A percentile compares a stretch with the other conserved stretches of the same genome.
Conservation (phyloP, 306 rosid genomes). For the Ammopiptanthus mongolicus region DNA sequence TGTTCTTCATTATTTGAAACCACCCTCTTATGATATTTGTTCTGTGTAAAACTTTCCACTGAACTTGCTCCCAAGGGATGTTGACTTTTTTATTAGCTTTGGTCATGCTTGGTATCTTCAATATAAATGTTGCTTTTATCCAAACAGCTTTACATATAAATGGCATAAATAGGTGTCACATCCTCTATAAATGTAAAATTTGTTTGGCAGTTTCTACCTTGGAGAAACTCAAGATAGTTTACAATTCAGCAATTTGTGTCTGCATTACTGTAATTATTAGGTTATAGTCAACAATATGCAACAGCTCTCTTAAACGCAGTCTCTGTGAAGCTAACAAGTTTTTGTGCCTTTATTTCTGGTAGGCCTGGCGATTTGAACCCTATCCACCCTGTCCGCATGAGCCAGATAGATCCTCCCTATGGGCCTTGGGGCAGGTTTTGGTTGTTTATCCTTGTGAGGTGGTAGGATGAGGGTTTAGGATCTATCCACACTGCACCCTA, state of each 20-base stretch:
- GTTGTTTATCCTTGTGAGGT: not conserved
- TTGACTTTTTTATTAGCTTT: not conserved
- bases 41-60: not conserved
- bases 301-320: not conserved
- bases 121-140: not conserved
- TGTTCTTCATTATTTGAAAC: not conserved
- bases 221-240: not conserved
- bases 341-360: too few relatives aligned
- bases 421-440: not conserved
- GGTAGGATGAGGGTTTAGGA: not conserved
- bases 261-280: not conserved
- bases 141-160: not conserved
- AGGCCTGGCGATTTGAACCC: not conserved
- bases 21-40: not conserved
- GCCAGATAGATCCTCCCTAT: not conserved
- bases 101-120: not conserved
- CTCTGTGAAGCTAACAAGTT: not conserved
- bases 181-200: not conserved
- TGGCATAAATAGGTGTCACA: not conserved
- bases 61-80: not conserved
- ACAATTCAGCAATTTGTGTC: not conserved
- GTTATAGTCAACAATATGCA: not conserved
- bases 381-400: too few relatives aligned
- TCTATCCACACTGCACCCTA: not conserved
- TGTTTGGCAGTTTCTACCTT: not conserved